Conservation (phyloP, 805 yeast genomes). For the Kluyveromyces lactis region DNA sequence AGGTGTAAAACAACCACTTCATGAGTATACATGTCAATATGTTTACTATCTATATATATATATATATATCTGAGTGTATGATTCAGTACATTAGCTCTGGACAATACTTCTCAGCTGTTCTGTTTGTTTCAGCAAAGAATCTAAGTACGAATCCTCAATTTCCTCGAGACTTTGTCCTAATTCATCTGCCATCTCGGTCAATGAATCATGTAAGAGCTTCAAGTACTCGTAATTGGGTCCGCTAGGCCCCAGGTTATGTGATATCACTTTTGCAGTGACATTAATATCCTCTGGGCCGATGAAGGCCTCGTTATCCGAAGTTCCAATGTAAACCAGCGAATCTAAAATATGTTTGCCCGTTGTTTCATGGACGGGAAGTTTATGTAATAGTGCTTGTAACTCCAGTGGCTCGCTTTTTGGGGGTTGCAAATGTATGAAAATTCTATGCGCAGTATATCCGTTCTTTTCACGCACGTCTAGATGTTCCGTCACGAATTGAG, state of each 20-base stretch:
- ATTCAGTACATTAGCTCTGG: too few species aligned
- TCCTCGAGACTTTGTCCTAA: background rate
- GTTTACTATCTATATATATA: too few species aligned
- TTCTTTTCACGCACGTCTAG: constrained; percentile 81
- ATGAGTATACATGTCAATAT: too few species aligned
- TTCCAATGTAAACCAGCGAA: constrained; percentile 75
- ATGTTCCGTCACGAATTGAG: constrained; percentile 52
- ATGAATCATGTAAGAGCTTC: constrained; percentile 41
- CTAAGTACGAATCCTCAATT: constrained; percentile 2
- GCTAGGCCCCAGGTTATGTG: constrained; percentile 60
- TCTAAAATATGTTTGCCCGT: constrained; percentile 38
- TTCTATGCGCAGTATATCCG: constrained; percentile 67
- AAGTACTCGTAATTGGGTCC: constrained; percentile 75
- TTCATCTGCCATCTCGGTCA: constrained; percentile 24
- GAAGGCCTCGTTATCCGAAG: constrained; percentile 71
- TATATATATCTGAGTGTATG: too few species aligned
- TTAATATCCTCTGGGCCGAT: constrained; percentile 67
- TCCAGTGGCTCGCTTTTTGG: constrained; percentile 20
- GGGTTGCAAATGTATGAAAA: constrained; percentile 48
- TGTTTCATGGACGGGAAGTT: constrained; percentile 23
- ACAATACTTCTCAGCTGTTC: background rate
- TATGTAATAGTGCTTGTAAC: constrained; percentile 15
- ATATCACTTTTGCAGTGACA: constrained; percentile 54
- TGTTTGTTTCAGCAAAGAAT: constrained; percentile 1
- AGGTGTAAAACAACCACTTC: too few species aligned